These are phyloP conservation scores for Eurotiales sp. DNA, from an alignment of 2,329 filamentous ascomycete genomes.

Conservation along the genomic window DNA sequence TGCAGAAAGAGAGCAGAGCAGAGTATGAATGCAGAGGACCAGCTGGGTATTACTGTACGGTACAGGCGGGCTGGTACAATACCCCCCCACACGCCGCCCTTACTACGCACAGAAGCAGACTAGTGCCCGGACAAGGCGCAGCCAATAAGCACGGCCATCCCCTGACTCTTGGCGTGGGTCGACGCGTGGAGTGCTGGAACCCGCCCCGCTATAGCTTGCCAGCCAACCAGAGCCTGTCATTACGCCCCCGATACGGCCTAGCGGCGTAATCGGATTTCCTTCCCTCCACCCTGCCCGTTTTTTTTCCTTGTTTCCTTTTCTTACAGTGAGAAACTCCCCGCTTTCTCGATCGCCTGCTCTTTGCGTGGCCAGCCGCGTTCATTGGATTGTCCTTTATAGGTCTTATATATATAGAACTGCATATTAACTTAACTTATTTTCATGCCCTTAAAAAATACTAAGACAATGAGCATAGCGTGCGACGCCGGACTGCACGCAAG, in stretches of 20 bases:
- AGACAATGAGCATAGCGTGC: background rate
- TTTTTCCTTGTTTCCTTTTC: background rate
- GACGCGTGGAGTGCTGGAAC: constrained; percentile 4
- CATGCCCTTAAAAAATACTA: background rate
- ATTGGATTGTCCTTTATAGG: background rate
- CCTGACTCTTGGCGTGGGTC: constrained; percentile 10
- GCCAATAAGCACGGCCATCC: constrained; percentile 6
- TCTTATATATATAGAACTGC: background rate
- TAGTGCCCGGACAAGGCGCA: background rate
- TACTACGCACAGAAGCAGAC: background rate
- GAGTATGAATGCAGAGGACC: no score
- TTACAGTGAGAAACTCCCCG: background rate
- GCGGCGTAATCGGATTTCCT: background rate
- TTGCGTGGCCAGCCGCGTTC: background rate
- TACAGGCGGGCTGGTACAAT: no score
- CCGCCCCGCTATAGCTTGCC: background rate
- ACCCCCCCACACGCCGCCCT: no score
- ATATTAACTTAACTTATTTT: background rate
- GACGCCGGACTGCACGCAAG: background rate
- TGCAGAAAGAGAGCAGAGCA: no score
- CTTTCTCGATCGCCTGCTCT: background rate
- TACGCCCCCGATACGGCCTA: background rate
- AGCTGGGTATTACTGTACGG: no score
- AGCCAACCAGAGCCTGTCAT: background rate
- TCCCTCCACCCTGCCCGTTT: background rate